Percentiles rank a stretch among this genome's conserved stretches.
phyloP scores from a whole-genome alignment of 495 filamentous ascomycete genomes.

The Aspergillus ostianus region DNA sequence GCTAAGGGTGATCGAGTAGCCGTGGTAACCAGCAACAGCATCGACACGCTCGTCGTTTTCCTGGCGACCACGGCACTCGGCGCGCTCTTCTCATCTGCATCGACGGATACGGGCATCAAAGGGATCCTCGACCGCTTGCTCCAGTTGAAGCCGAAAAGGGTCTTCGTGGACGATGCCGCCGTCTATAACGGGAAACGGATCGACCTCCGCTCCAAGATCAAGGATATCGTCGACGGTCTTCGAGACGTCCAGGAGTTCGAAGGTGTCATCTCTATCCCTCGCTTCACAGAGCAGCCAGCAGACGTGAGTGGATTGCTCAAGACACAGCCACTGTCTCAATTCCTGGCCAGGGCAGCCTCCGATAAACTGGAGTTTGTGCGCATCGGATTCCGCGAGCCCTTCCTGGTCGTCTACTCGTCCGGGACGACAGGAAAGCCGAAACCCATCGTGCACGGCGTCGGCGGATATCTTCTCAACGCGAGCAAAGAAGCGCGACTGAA shows the following conservation, averaged over 20 bases:
- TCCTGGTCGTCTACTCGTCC: conserved; percentile 67
- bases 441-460: conserved; percentile 69
- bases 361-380: conserved; percentile 53
- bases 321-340: conserved; percentile 51
- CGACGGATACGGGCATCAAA: conserved; percentile 77
- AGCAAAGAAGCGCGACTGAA: conserved; percentile 63
- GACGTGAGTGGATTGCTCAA: conserved; percentile 57
- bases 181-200: conserved; percentile 76
- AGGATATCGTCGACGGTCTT: conserved; percentile 62
- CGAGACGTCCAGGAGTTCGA: conserved; percentile 54
- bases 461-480: conserved; percentile 55
- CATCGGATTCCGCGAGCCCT: conserved; percentile 63
- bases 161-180: conserved; percentile 77
- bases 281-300: conserved; percentile 54
- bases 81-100: conserved; percentile 66
- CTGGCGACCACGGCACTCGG: conserved; percentile 65
- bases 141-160: conserved; percentile 67
- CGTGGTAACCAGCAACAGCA: conserved; percentile 67
- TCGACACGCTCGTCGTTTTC: conserved; percentile 67
- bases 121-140: conserved; percentile 71
- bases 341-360: conserved; percentile 52
- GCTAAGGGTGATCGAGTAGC: conserved; percentile 69
- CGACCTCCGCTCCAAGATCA: conserved; percentile 71
- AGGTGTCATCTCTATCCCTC: conserved; percentile 62
- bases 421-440: conserved; percentile 74